These are phyloP conservation scores for Pythium vanterpoolii DNA, from an alignment of 352 stramenopile genomes.

Conservation along the genomic window DNA sequence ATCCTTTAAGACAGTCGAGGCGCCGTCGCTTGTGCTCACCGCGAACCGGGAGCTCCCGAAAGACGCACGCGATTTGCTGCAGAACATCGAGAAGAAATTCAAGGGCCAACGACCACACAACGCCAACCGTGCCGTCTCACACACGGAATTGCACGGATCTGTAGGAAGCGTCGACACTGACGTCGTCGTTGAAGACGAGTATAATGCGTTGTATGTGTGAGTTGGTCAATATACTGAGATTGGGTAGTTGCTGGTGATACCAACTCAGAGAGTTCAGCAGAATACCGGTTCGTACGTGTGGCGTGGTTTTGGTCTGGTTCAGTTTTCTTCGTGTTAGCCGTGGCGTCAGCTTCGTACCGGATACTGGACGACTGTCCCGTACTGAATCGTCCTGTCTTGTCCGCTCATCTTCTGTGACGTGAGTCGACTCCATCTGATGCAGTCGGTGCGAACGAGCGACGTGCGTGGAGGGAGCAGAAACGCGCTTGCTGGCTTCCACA, in stretches of 20 bases:
- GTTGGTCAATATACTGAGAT: background rate
- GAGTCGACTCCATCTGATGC: constrained; percentile 4
- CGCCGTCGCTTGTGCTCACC: constrained; percentile 18
- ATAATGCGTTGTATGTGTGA: constrained; percentile 51
- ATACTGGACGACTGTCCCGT: no score
- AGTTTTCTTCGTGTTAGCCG: background rate
- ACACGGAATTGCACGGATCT: background rate
- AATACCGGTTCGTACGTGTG: constrained; percentile 1
- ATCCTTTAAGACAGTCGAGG: constrained; percentile 31
- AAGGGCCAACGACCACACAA: background rate
- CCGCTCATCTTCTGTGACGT: no score
- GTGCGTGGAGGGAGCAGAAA: constrained; percentile 6
- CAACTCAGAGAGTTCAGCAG: no score
- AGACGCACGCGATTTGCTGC: constrained; percentile 48
- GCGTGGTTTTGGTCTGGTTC: background rate
- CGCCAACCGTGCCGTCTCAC: background rate
- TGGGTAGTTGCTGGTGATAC: no score
- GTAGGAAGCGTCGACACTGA: constrained; percentile 9
- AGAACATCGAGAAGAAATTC: constrained; percentile 45
- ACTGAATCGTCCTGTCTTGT: no score
- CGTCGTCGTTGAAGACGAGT: constrained; percentile 45
- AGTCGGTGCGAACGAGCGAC: constrained; percentile 1
- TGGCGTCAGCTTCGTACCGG: background rate
- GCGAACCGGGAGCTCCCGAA: constrained; percentile 56
- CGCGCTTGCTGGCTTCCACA: background rate